These are phyloP conservation scores for Cichorium intybus DNA, from an alignment of 140 eudicot genomes.

Conservation along the genomic window DNA sequence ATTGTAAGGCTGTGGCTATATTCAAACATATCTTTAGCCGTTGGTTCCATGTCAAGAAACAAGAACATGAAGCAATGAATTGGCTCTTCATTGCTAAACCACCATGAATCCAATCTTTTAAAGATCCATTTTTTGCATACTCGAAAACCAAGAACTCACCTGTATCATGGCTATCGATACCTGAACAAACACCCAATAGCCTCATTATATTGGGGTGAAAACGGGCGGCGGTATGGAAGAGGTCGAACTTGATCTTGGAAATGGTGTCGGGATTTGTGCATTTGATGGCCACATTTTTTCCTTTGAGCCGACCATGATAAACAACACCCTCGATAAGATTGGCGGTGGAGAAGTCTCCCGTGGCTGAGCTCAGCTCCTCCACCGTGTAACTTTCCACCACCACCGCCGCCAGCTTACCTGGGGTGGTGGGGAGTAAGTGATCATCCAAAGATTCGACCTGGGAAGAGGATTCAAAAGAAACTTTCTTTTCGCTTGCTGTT, in stretches of 20 bases:
- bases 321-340: constrained; percentile 79
- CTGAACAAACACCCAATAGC: constrained; percentile 52
- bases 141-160: constrained; percentile 60
- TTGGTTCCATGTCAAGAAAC: constrained; percentile 86
- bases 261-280: constrained; percentile 35
- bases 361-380: constrained; percentile 66
- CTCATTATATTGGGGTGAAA: constrained; percentile 70
- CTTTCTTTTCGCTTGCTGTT: constrained; percentile 77
- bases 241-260: constrained; percentile 54
- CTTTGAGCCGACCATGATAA: constrained; percentile 73
- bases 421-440: constrained; percentile 44
- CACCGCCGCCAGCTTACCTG: constrained; percentile 38
- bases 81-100: constrained; percentile 95
- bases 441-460: constrained; percentile 59
- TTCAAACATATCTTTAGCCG: constrained; percentile 81
- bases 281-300: constrained; percentile 67
- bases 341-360: constrained; percentile 52
- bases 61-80: constrained; percentile 76
- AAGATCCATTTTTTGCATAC: constrained; percentile 81
- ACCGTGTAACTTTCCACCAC: constrained; percentile 55
- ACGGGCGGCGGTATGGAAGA: constrained; percentile 51
- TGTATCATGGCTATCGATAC: constrained; percentile 11
- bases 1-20: constrained; percentile 75
- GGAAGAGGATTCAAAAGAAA: constrained; percentile 76
- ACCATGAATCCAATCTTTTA: constrained; percentile 95